Evolutionary conservation across 2,329 filamentous ascomycete species (phyloP).

Genomic region (Venturia effusa): DNA sequence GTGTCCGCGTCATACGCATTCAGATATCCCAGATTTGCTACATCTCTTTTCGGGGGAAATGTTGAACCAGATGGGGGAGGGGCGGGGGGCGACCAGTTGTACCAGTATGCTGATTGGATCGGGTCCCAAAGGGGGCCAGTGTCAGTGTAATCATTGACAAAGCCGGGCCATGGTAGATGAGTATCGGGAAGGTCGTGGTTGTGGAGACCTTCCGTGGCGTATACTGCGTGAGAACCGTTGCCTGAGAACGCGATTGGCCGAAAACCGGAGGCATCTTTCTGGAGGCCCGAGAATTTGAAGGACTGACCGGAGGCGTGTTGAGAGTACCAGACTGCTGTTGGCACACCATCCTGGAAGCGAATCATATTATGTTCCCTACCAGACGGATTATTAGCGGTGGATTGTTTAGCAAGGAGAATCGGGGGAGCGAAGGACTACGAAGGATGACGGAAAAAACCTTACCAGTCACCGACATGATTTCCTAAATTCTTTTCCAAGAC

Average conservation of each 20-base stretch:
- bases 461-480: conserved; percentile 54
- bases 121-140: conserved; percentile 51
- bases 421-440: too few relatives aligned
- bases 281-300: conserved; percentile 45
- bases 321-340: conserved; percentile 49
- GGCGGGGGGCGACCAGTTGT: conserved; percentile 35
- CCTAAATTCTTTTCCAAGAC: conserved; percentile 39
- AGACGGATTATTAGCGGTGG: conserved; percentile 26
- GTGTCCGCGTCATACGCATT: conserved; percentile 33
- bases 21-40: conserved; percentile 27
- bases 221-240: conserved; percentile 54
- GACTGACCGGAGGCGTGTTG: conserved; percentile 54
- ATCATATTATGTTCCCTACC: conserved; percentile 54
- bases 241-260: conserved; percentile 46
- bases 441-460: conserved; percentile 15
- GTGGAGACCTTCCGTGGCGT: conserved; percentile 47
- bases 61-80: not conserved
- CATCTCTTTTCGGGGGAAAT: not conserved
- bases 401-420: too few relatives aligned
- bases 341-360: conserved; percentile 47
- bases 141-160: conserved; percentile 43
- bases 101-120: conserved; percentile 42
- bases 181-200: conserved; percentile 50
- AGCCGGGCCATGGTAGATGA: conserved; percentile 40
- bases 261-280: conserved; percentile 40